phyloP scores from a whole-genome alignment of 2,329 filamentous ascomycete genomes.

The Thermoascus crustaceus region DNA sequence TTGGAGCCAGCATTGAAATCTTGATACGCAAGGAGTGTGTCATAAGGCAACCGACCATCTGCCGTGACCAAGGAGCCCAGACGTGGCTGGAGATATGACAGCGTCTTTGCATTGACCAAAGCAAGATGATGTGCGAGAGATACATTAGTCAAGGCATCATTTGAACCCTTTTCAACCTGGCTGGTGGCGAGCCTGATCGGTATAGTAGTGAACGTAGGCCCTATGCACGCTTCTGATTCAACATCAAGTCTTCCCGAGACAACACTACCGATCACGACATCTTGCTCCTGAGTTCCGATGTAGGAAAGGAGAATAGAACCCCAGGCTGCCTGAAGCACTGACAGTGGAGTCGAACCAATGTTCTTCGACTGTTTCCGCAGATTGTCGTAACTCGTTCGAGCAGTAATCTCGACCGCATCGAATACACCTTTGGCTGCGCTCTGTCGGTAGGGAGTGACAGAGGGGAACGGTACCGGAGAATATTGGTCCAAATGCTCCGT shows the following conservation, averaged over 20 bases:
- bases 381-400: constrained; percentile 13
- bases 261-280: constrained; percentile 28
- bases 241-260: constrained; percentile 22
- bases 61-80: constrained; percentile 16
- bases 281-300: constrained; percentile 24
- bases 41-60: constrained; percentile 24
- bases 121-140: constrained; percentile 18
- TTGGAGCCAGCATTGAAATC: constrained; percentile 17
- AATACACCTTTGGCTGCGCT: constrained; percentile 8
- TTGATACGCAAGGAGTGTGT: constrained; percentile 29
- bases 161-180: constrained; percentile 9
- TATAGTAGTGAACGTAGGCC: constrained; percentile 28
- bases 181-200: constrained; percentile 22
- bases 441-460: constrained; percentile 14
- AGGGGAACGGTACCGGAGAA: constrained; percentile 16
- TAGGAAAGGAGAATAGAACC: constrained; percentile 24
- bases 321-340: constrained; percentile 31
- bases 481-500: constrained; percentile 12
- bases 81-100: constrained; percentile 17
- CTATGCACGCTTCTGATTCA: constrained; percentile 20
- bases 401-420: constrained; percentile 16
- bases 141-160: constrained; percentile 13
- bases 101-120: constrained; percentile 14
- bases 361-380: constrained; percentile 23
- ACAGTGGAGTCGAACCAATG: constrained; percentile 23